Evolutionary conservation across 345 rosid species (phyloP), one percentile per base, ranked within the genome.

Genomic region (Arabidopsis suecica): DNA sequence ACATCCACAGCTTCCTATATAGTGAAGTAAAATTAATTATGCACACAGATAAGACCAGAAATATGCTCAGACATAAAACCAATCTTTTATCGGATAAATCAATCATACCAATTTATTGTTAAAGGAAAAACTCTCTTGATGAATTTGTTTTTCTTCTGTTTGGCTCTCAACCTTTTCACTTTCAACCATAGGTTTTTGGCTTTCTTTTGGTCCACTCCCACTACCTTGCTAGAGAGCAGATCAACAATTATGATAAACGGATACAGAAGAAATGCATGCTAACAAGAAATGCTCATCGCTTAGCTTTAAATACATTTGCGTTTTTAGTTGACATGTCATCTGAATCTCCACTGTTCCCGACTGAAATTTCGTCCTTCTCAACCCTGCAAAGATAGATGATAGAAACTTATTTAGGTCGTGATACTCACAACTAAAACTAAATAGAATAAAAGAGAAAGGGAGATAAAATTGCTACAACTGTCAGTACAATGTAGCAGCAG

Each of bases 1-100:
- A 91, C 89, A 85, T 83, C 79, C 80, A 73, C 84, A 40, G 96
- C 97, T 69, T 95, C 99, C 99, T 95, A 77, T 54, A 53, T 23
- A 20, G 37, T 55, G 16, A 72, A 73, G 65, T 49, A 23, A 53
- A 75, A 36, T 65, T 34, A 53, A 51, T 53, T 37, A 66, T 54
- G 41, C 48, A 76, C 14, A 72, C 49, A 69, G 70, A 69, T 57
- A 61, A 48, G 75, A 68, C 18, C 66, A 28, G 38, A 59, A 61
- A 22, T 44, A 44, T 38, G 55, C 34, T 41, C 61, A 40, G 11
- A 62, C 42, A 69, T 30, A 22, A 64, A 50, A 50, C 42, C 38
- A 57, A 47, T 50, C 78, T 22, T 45, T 14, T 45, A 45, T 45
- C 49, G 11, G 45, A 41, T 40, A 60, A 40, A 56, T 47, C 33